Evolutionary conservation across 305 asterid species (phyloP).

Genomic region (Fraxinus baroniana): DNA sequence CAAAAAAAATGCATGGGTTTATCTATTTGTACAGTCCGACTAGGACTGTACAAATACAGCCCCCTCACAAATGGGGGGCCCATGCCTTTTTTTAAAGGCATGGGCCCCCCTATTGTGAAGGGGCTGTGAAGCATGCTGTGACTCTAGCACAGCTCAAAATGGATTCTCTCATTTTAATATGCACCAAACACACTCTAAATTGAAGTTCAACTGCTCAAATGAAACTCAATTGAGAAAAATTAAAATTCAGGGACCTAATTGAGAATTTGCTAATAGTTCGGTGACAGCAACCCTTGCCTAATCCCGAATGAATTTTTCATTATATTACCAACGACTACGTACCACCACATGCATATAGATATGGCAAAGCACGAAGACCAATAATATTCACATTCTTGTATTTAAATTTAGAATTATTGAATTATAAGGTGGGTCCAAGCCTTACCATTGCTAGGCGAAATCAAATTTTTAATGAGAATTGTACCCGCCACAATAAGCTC

Average conservation of each 20-base stretch:
- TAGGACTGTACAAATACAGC: no score
- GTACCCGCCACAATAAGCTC: not conserved
- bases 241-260: not conserved
- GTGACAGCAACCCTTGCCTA: not conserved
- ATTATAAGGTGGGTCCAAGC: not conserved
- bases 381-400: not conserved
- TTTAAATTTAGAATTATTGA: not conserved
- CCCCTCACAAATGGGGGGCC: no score
- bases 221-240: not conserved
- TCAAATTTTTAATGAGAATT: not conserved
- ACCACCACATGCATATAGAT: not conserved
- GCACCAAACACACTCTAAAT: not conserved
- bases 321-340: not conserved
- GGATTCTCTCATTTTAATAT: no score
- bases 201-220: not conserved
- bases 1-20: no score
- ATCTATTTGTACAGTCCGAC: no score
- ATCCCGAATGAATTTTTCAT: not conserved
- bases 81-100: no score
- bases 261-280: not conserved
- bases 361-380: not conserved
- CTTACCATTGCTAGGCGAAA: not conserved
- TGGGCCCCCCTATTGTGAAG: no score
- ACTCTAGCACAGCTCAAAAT: no score
- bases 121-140: no score